Conservation (phyloP, 495 filamentous ascomycete genomes). For the Penicillium diatomitis region DNA sequence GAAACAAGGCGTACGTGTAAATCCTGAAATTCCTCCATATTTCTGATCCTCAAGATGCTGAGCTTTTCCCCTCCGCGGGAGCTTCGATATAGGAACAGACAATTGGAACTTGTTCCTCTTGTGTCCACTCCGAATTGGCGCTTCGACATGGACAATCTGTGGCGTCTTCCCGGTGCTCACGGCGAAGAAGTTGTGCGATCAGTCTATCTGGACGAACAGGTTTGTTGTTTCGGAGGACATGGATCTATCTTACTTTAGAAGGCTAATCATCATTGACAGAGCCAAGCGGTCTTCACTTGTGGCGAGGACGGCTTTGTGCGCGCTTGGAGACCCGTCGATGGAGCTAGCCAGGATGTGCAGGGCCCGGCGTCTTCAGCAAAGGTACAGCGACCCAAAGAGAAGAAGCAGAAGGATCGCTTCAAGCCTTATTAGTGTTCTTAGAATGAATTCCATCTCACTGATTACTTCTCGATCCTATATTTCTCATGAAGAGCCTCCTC, state of each 20-base stretch:
- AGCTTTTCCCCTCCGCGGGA: slow-evolving; percentile 1
- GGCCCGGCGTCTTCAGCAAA: slow-evolving; percentile 15
- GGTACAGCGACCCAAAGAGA: slow-evolving; percentile 25
- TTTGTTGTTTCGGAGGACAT: slow-evolving; percentile 21
- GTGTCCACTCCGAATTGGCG: slow-evolving; percentile 48
- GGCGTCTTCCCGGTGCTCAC: slow-evolving; percentile 67
- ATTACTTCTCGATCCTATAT: no score
- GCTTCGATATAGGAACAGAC: slow-evolving; percentile 41
- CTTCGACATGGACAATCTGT: slow-evolving; percentile 49
- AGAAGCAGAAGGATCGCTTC: slow-evolving; percentile 34
- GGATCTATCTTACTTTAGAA: not conserved
- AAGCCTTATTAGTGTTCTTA: slow-evolving; percentile 27
- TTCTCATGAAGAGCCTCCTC: no score
- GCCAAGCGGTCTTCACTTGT: slow-evolving; percentile 60
- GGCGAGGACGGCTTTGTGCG: slow-evolving; percentile 70
- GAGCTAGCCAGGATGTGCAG: slow-evolving; percentile 9
- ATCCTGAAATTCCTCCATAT: not conserved
- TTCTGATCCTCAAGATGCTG: not conserved
- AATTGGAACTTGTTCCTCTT: slow-evolving; percentile 60
- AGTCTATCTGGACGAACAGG: slow-evolving; percentile 61
- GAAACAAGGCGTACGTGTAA: slow-evolving; percentile 32
- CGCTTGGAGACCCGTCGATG: slow-evolving; percentile 28
- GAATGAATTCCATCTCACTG: no score
- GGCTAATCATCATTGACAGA: slow-evolving; percentile 24
- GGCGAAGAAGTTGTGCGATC: slow-evolving; percentile 77